A percentile compares a stretch with the other conserved stretches of the same genome.
Conservation (phyloP, 202 grass and related monocot genomes). For the Bolboschoenoplectus hybrid region DNA sequence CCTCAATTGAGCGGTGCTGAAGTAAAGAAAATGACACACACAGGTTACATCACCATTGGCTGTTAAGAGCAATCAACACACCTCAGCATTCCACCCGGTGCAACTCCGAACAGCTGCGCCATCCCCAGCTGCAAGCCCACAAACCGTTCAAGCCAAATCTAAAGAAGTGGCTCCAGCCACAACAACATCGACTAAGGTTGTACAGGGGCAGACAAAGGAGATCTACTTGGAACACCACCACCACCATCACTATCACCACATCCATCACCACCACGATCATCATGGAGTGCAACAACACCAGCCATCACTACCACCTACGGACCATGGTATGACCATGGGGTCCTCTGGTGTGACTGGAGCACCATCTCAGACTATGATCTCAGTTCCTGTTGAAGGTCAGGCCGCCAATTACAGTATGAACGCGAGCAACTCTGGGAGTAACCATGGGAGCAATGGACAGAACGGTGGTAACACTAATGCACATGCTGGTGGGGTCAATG, state of each 20-base stretch:
- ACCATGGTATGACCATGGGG: conserved; percentile 33
- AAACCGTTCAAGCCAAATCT: conserved; percentile 49
- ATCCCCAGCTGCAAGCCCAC: conserved; percentile 27
- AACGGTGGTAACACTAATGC: conserved; percentile 56
- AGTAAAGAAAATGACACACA: conserved; percentile 38
- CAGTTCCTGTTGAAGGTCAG: conserved; percentile 60
- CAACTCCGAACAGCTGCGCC: conserved; percentile 45
- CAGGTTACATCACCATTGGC: conserved; percentile 52
- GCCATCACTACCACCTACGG: conserved; percentile 12
- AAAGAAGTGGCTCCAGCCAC: conserved; percentile 40
- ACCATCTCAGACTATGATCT: conserved; percentile 50
- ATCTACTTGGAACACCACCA: conserved; percentile 53
- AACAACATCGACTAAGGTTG: conserved; percentile 39
- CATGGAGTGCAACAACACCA: conserved; percentile 47
- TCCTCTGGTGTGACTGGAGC: conserved; percentile 37
- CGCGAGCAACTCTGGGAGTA: conserved; percentile 72
- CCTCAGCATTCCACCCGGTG: conserved; percentile 75
- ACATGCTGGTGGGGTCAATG: conserved; percentile 50
- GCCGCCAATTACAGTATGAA: conserved; percentile 68
- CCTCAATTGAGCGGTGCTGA: not conserved
- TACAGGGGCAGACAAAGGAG: conserved; percentile 51
- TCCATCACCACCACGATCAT: conserved; percentile 53
- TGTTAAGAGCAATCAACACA: conserved; percentile 53
- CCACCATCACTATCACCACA: conserved; percentile 50
- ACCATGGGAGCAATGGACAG: conserved; percentile 63